phyloP scores from a whole-genome alignment of 2,329 filamentous ascomycete genomes.

The Fonsecaea multimorphosa region DNA sequence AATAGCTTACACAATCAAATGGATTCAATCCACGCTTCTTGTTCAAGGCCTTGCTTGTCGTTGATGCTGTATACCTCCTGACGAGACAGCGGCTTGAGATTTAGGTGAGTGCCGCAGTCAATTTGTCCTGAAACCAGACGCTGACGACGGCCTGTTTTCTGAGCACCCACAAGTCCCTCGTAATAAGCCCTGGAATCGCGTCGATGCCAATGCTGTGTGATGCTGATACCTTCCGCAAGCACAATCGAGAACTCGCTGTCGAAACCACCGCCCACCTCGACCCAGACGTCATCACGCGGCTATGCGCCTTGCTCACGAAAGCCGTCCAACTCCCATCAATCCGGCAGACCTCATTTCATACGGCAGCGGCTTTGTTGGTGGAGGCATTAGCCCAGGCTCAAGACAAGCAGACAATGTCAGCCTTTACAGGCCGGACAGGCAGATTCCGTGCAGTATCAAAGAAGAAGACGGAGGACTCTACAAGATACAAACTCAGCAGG shows the following conservation, averaged over 20 bases:
- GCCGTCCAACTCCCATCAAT: not conserved
- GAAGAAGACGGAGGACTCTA: slow-evolving; percentile 51
- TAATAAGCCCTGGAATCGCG: not conserved
- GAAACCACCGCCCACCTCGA: not conserved
- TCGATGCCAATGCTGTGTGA: not conserved
- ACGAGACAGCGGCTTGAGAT: no score
- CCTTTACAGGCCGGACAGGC: slow-evolving; percentile 26
- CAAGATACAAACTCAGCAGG: slow-evolving; percentile 72
- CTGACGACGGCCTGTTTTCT: not conserved
- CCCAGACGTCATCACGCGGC: not conserved
- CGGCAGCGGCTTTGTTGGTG: not conserved
- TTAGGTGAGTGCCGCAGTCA: not conserved
- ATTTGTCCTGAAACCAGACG: not conserved
- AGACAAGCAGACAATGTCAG: slow-evolving; percentile 11
- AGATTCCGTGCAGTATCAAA: slow-evolving; percentile 60
- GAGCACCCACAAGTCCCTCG: not conserved
- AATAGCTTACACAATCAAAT: slow-evolving; percentile 1
- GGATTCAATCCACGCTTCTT: slow-evolving; percentile 2
- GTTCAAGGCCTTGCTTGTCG: slow-evolving; percentile 1
- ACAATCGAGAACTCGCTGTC: not conserved
- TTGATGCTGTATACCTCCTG: not conserved
- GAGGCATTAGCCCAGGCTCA: not conserved
- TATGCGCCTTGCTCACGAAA: not conserved
- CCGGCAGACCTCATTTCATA: not conserved
- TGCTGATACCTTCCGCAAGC: not conserved